Evolutionary conservation across 192 early-diverging fungal species (phyloP).

Genomic region (Mycoemilia scoparia): DNA sequence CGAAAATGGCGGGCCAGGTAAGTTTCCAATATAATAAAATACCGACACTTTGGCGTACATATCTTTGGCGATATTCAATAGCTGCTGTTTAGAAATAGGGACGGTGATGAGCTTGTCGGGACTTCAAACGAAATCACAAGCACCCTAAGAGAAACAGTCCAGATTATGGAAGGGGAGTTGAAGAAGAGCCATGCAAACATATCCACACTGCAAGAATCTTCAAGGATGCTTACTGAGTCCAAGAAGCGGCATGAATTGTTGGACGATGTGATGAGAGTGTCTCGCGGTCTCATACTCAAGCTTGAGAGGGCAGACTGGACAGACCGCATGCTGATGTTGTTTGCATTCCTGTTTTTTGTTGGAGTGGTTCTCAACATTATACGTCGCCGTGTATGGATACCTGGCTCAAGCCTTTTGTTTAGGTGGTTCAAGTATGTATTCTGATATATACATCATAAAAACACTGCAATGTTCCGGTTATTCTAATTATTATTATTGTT

Average conservation of each 20-base stretch:
- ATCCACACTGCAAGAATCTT: constrained; percentile 15
- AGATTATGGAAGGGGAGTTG: constrained; percentile 28
- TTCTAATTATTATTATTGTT: too few relatives aligned
- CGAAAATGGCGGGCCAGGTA: constrained; percentile 19
- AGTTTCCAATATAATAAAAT: too few relatives aligned
- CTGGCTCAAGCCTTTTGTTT: constrained; percentile 16
- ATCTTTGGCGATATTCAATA: too few relatives aligned
- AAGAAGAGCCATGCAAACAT: constrained; percentile 26
- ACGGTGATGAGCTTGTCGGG: constrained; percentile 11
- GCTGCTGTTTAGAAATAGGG: too few relatives aligned
- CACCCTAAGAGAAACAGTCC: constrained; percentile 24
- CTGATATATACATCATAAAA: too few relatives aligned
- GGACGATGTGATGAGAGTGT: constrained; percentile 17
- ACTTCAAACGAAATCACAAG: constrained; percentile 23
- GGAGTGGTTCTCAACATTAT: constrained; percentile 24
- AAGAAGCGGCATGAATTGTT: constrained; percentile 11
- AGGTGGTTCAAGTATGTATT: constrained; percentile 7
- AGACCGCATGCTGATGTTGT: constrained; percentile 27
- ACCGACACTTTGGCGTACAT: too few relatives aligned
- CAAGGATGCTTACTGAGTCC: constrained; percentile 10
- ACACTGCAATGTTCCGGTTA: too few relatives aligned
- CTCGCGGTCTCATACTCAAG: constrained; percentile 10
- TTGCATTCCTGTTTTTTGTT: constrained; percentile 16
- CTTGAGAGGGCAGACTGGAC: constrained; percentile 22
- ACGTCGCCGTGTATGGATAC: constrained; percentile 25